These are phyloP conservation scores for Diddensiella santjacobensis DNA, from an alignment of 805 yeast species.

Conservation along the genomic window DNA sequence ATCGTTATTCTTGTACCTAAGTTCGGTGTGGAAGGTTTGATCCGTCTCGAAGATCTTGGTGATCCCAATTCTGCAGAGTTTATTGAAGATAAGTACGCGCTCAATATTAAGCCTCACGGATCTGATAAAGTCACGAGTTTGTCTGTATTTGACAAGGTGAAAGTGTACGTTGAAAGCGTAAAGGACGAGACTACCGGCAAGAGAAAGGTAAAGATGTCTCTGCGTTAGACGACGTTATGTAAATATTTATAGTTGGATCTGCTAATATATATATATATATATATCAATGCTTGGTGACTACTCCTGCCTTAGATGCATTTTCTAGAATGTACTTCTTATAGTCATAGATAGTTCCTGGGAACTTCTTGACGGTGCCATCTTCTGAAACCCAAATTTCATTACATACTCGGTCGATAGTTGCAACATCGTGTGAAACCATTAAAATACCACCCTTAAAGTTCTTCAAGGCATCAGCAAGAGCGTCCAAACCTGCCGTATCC, in stretches of 20 bases:
- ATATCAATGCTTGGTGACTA: slow-evolving; percentile 88
- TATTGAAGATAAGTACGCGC: slow-evolving; percentile 73
- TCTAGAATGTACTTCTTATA: slow-evolving; percentile 84
- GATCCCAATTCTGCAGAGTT: slow-evolving; percentile 59
- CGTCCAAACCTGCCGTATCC: slow-evolving; percentile 97
- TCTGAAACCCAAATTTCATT: slow-evolving; percentile 96
- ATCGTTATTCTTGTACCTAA: slow-evolving; percentile 91
- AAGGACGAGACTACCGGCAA: slow-evolving; percentile 87
- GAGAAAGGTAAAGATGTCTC: slow-evolving; percentile 74
- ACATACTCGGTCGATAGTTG: slow-evolving; percentile 83
- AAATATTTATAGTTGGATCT: not conserved
- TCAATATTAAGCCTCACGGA: slow-evolving; percentile 54
- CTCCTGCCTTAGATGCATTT: slow-evolving; percentile 79
- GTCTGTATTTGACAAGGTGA: slow-evolving; percentile 78
- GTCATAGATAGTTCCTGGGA: slow-evolving; percentile 77
- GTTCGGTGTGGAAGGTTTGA: slow-evolving; percentile 92
- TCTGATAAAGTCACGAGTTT: slow-evolving; percentile 34
- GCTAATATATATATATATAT: slow-evolving; percentile 11
- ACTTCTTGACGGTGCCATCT: slow-evolving; percentile 70
- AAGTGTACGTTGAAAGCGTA: slow-evolving; percentile 75
- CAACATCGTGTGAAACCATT: slow-evolving; percentile 97
- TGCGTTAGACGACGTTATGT: slow-evolving; percentile 14
- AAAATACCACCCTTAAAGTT: slow-evolving; percentile 92
- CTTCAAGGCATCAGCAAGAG: slow-evolving; percentile 82
- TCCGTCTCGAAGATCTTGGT: slow-evolving; percentile 69